Evolutionary conservation across 1,284 basidiomycete species (phyloP), one percentile per base, ranked within the genome.

Genomic region (Thelephora terrestris): DNA sequence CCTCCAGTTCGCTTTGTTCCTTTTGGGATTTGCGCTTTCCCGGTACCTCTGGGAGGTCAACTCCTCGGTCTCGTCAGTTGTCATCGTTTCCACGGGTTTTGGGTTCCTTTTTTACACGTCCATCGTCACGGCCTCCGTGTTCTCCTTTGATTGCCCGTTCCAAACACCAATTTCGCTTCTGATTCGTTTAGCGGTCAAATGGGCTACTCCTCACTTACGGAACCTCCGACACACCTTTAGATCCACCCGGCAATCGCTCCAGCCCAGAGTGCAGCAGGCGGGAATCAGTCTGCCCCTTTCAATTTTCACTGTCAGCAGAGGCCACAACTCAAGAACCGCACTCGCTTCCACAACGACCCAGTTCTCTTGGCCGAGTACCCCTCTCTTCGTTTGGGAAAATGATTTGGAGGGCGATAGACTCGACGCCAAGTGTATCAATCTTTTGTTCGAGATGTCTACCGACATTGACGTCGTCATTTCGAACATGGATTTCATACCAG

Each of bases 1-100:
- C 18, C 23, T 47, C 7, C 46, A 47, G 35, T 24, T 47, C 18
- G 32, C 46, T 20, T 36, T 47, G 7, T 43, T 47, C 39, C 46
- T 47, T 9, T 43, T 47, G n/a, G 25, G 32, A 9, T 25, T 43
- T 36, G 46, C 29, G 16, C 40, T 47, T 17, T 21, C 46, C 6
- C 29, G 10, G 14, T 47, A 43, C 20, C 17, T 47, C 12, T 47
- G 35, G 38, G 17, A 25, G 23, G 18, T 42, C 21, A 36, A 47
- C 16, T 21, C 17, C 5, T 25, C 46, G 9, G 43, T 47, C 39
- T 6, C 46, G 6, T 18, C 39, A n/a, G 39, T 43, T 7, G 14
- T 43, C 10, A 40, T 46, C 37, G 18, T 23, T 7, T 21, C 29
- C 17, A 36, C 12, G 5, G n/a, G 10, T 16, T 25, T 47, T 10